phyloP scores from a whole-genome alignment of 2,329 filamentous ascomycete species.

The Fusarium siculi region DNA sequence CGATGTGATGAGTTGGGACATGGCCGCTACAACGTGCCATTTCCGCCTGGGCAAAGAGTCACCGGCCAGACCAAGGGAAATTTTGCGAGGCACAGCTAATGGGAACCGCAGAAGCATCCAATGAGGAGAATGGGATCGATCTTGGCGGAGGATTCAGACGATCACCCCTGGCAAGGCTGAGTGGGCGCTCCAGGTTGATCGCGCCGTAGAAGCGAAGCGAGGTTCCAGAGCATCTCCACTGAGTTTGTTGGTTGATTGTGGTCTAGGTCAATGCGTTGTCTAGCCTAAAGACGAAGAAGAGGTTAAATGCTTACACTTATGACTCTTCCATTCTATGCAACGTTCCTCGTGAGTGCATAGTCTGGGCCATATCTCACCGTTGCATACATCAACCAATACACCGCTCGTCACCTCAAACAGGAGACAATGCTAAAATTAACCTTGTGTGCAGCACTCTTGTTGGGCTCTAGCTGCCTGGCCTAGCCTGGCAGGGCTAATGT shows the following conservation, averaged over 20 bases:
- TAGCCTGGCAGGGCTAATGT: background rate
- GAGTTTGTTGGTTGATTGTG: background rate
- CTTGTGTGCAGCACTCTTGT: background rate
- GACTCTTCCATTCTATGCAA: background rate
- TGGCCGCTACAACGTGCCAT: background rate
- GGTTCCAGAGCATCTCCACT: background rate
- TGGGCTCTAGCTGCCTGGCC: background rate
- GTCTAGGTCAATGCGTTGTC: background rate
- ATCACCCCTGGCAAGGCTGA: slow-evolving; percentile 13
- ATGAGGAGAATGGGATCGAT: background rate
- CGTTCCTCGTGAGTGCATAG: background rate
- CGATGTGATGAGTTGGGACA: background rate
- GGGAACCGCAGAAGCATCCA: background rate
- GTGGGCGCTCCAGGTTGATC: background rate
- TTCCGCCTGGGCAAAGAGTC: background rate
- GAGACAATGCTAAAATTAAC: slow-evolving; percentile 17
- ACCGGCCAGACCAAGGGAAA: background rate
- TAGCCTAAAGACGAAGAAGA: background rate
- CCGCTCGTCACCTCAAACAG: background rate
- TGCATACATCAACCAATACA: background rate
- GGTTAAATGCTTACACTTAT: background rate
- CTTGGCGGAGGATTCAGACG: background rate
- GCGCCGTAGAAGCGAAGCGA: background rate
- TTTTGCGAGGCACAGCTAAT: slow-evolving; percentile 11
- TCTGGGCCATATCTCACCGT: background rate